Evolutionary conservation across 768 basidiomycete species (phyloP), one percentile per base, ranked within the genome.

Genomic region (Tulasnella sp.): DNA sequence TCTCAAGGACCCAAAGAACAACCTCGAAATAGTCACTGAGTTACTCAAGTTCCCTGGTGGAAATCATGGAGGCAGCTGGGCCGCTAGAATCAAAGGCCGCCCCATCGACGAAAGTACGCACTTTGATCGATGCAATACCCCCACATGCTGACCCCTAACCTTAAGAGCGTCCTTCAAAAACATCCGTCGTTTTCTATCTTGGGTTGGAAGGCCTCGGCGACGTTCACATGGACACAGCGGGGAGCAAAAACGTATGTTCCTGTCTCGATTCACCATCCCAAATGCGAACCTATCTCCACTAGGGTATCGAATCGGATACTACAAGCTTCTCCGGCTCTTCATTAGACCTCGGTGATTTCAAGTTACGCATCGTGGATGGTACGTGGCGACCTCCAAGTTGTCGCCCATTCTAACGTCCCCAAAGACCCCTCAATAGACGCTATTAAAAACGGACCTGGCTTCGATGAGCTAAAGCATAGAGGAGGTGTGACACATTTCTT

Each of bases 131-230:
- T 12, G 2, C 37, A 5, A 3, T n/a, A 15, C 27, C 25, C 34
- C 1, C 32, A 32, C 14, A 19, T 3, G 14, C 25, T 8, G 9
- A 25, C 36, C 11, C 23, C 34, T 58, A 37, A 49, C 49, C 45
- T 49, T 3, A 42, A n/a, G 0, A 34, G 0, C 1, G 4, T n/a
- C 15, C 2, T 19, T 7, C 62, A 70, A 75, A 80, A 21, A 77
- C 83, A 29, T 89, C 91, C 1, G 72, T 84, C 1, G 77, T 97
- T 50, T 94, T 90, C 66, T 94, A 97, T 65, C 70, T 85, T 61
- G 91, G 90, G 0, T 69, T 93, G 29, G 91, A 97, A 64, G 93
- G 92, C 0, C 70, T 92, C 1, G 92, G 94, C 12, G 81, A 77
- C 2, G 59, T 97, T 23, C 81, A 86, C 58, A 76, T 96, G 75